phyloP scores from a whole-genome alignment of 169 alveolate genomes.

The Cryptosporidium xiaoi region DNA sequence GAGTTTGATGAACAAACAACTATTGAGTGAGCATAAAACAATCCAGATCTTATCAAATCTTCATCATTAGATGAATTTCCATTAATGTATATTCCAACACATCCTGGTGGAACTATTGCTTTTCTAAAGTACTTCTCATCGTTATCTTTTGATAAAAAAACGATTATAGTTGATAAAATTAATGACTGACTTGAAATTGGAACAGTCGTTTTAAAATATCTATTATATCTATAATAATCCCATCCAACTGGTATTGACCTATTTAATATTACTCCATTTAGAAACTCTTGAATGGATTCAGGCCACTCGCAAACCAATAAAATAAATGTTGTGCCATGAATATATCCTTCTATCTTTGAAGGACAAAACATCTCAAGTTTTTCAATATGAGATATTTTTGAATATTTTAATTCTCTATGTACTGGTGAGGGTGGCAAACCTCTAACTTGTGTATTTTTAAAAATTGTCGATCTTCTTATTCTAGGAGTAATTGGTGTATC shows the following conservation, averaged over 20 bases:
- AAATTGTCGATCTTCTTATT: conserved; percentile 27
- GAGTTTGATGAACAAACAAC: conserved; percentile 67
- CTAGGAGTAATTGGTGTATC: conserved; percentile 54
- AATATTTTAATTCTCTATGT: conserved; percentile 32
- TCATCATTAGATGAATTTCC: conserved; percentile 65
- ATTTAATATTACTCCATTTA: conserved; percentile 51
- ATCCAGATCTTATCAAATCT: conserved; percentile 62
- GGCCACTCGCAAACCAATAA: conserved; percentile 73
- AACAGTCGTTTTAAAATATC: conserved; percentile 14
- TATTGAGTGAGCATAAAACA: conserved; percentile 67
- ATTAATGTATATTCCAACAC: conserved; percentile 36
- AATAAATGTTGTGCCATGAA: conserved; percentile 66
- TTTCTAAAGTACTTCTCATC: conserved; percentile 41
- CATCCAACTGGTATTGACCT: conserved; percentile 71
- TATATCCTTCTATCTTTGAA: conserved; percentile 71
- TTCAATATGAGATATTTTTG: conserved; percentile 42
- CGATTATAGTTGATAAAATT: conserved; percentile 51
- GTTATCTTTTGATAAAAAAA: conserved; percentile 30
- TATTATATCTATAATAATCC: conserved; percentile 48
- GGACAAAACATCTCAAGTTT: conserved; percentile 52
- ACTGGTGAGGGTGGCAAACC: conserved; percentile 68
- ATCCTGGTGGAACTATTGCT: conserved; percentile 65
- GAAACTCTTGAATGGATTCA: conserved; percentile 56
- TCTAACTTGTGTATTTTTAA: conserved; percentile 2
- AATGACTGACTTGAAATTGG: conserved; percentile 57